Percentiles rank a stretch among this genome's conserved stretches.
Conservation (phyloP, 345 rosid genomes). For the Populus davidiana region DNA sequence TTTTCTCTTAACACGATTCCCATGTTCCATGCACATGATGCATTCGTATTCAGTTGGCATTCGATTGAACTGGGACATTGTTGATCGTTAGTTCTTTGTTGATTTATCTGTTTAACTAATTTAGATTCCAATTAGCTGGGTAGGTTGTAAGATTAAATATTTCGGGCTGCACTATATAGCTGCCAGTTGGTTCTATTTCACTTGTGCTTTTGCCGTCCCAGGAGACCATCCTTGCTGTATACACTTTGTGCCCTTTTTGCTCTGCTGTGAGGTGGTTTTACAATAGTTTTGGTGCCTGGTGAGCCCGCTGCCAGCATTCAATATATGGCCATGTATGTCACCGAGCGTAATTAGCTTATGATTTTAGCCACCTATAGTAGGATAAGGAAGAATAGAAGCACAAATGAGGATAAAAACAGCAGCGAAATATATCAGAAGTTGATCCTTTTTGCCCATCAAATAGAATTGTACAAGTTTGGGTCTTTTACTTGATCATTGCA, state of each 20-base stretch:
- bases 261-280: neutral
- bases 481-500: neutral
- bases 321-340: neutral
- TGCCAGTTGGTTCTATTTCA: neutral
- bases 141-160: neutral
- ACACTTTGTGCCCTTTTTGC: neutral
- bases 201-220: neutral
- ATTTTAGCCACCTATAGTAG: neutral
- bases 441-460: neutral
- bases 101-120: neutral
- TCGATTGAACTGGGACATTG: neutral
- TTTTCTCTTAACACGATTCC: neutral
- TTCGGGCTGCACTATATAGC: neutral
- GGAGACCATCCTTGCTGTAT: neutral
- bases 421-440: neutral
- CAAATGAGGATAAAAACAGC: neutral
- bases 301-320: neutral
- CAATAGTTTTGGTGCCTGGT: neutral
- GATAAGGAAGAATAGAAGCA: neutral
- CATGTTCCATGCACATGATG: neutral
- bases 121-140: neutral
- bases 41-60: neutral
- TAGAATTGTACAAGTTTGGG: neutral
- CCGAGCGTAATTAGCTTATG: neutral
- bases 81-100: neutral